Base-by-base conservation (phyloP, 495 filamentous ascomycete genomes). In the Penicillium pancosmium region DNA sequence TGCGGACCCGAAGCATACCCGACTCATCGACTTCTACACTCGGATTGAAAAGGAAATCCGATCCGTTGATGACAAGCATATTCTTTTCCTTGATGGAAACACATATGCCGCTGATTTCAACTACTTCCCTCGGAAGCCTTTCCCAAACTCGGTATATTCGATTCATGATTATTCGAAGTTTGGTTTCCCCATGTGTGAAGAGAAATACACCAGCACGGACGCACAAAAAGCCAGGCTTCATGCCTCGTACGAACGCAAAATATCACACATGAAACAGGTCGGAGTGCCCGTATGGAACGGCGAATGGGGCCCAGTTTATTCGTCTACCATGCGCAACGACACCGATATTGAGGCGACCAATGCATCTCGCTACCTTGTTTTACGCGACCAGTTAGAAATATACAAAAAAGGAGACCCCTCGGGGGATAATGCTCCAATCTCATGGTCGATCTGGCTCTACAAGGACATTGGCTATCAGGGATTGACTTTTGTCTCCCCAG, bases 401-500 rank as follows among this genome's bases (percentile, higher is more conserved):
- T 87, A 87, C 68, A 75, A 80, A 31, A 75, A 83, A 54, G 74
- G 82, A 48, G 63, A 76, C 52, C 25, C 25, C 6, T 27, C 25
- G 6, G 25, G 25, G 25, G 25, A 27, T 7, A 27, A 27, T 27
- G 25, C 25, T 27, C 25, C 25, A 27, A 82, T 86, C 52, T 72
- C 74, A 60, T 88, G 84, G 85, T 80, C 73, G 43, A 88, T 88
- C 64, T 88, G 84, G 85, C 66, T 84, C 0, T 88, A 87, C 70
- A 88, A 88, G 52, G 84, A 89, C 57, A 83, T 88, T 57, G 84
- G 84, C 4, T 77, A 82, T 46, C 84, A 87, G 67, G 85, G 85
- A 16, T 86, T 88, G 84, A 73, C 86, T 12, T 75, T 84, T 55
- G 71, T 78, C 8, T 69, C 67, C 50, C 79, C 82, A 0, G 50